Evolutionary conservation across 192 early-diverging fungal genomes (phyloP).

Genomic region (Backusella morwellensis): DNA sequence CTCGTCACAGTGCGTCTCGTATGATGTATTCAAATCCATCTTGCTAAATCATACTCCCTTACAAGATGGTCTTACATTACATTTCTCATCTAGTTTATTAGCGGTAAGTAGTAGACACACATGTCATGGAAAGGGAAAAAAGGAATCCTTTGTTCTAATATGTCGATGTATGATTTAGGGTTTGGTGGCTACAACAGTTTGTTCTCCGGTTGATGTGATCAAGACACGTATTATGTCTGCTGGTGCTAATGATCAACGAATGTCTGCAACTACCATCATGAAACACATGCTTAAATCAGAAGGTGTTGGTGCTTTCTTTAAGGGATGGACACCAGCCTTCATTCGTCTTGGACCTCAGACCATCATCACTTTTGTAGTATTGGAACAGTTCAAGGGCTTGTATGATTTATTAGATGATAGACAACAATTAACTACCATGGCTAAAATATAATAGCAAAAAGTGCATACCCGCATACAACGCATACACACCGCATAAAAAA

Average conservation of each 20-base stretch:
- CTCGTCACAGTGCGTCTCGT: slow-evolving; percentile 65
- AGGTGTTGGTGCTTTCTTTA: slow-evolving; percentile 68
- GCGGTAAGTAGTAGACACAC: slow-evolving; percentile 44
- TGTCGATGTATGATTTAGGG: slow-evolving; percentile 35
- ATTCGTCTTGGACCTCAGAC: slow-evolving; percentile 80
- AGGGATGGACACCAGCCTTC: slow-evolving; percentile 83
- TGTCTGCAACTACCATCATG: slow-evolving; percentile 45
- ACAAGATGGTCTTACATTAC: slow-evolving; percentile 59
- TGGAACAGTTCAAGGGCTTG: slow-evolving; percentile 64
- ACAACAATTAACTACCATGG: not conserved
- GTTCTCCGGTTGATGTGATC: slow-evolving; percentile 77
- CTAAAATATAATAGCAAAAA: not conserved
- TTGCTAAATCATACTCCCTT: slow-evolving; percentile 57
- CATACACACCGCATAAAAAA: not conserved
- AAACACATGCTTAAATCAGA: slow-evolving; percentile 44
- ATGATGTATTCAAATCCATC: slow-evolving; percentile 72
- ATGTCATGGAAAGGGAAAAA: not conserved
- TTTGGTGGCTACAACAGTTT: slow-evolving; percentile 70
- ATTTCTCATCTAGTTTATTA: slow-evolving; percentile 68
- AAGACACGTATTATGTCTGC: slow-evolving; percentile 84
- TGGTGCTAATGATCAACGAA: slow-evolving; percentile 7
- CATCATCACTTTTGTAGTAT: slow-evolving; percentile 75
- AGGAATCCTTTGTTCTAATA: not conserved
- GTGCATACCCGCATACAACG: not conserved
- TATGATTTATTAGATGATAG: not conserved